Percentiles rank a stretch among this genome's conserved stretches.
These are phyloP conservation scores for Trichoderma sp. DNA, from an alignment of 2,329 filamentous ascomycete genomes.

Conservation along the genomic window DNA sequence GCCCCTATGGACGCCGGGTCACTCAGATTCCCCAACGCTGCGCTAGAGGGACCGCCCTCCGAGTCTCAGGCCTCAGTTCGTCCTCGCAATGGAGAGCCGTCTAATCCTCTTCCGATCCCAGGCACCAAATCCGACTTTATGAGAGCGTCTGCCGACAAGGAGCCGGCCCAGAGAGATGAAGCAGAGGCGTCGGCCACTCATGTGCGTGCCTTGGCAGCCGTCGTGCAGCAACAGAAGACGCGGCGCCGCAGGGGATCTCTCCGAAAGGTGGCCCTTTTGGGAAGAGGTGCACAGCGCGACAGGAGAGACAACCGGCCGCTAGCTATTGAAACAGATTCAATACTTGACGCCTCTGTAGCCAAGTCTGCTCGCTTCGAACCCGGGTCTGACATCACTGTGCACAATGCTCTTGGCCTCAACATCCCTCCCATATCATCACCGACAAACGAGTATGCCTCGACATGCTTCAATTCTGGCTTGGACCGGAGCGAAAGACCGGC, in stretches of 20 bases:
- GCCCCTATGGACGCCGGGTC: constrained; percentile 1
- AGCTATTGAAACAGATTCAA: constrained; percentile 45
- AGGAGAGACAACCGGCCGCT: constrained; percentile 54
- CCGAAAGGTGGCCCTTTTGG: constrained; percentile 81
- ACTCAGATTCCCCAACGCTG: neutral
- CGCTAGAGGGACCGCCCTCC: neutral
- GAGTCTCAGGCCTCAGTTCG: neutral
- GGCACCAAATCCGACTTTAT: constrained; percentile 65
- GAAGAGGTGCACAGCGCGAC: constrained; percentile 67
- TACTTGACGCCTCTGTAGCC: constrained; percentile 29
- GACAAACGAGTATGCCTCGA: constrained; percentile 46
- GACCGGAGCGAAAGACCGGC: constrained; percentile 31
- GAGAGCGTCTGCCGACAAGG: constrained; percentile 44
- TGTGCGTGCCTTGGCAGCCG: constrained; percentile 35
- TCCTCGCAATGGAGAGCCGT: constrained; percentile 5
- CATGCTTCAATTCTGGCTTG: constrained; percentile 27
- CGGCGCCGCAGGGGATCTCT: constrained; percentile 80
- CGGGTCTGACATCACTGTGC: constrained; percentile 30
- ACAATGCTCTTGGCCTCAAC: constrained; percentile 48
- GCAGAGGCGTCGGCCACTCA: constrained; percentile 30
- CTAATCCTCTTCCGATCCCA: constrained; percentile 46
- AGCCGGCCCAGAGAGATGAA: constrained; percentile 36
- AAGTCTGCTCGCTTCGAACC: constrained; percentile 29
- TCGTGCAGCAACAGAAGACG: constrained; percentile 49
- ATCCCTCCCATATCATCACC: constrained; percentile 50